These are phyloP conservation scores for Globisporangium viniferum DNA, from an alignment of 352 stramenopile species.

Conservation along the genomic window DNA sequence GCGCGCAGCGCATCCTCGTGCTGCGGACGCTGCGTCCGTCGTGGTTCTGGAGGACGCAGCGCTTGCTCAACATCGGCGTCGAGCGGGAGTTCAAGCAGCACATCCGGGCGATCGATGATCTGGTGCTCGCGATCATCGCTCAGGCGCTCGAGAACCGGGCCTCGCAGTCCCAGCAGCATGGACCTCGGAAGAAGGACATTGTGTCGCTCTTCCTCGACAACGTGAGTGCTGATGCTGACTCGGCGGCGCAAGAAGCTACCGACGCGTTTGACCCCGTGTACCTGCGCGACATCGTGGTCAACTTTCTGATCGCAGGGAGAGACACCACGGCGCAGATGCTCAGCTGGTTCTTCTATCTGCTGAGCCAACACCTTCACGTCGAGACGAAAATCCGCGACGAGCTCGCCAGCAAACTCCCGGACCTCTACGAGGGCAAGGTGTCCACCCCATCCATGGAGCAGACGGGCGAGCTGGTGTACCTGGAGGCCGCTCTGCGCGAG, in stretches of 20 bases:
- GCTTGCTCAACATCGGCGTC: constrained; percentile 25
- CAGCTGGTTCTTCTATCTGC: constrained; percentile 42
- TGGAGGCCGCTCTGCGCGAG: constrained; percentile 29
- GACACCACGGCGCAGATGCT: constrained; percentile 43
- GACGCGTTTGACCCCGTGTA: constrained; percentile 8
- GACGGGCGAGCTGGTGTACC: constrained; percentile 13
- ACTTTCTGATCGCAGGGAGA: constrained; percentile 43
- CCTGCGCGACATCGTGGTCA: constrained; percentile 49
- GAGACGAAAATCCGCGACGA: constrained; percentile 27
- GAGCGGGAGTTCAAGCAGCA: constrained; percentile 23
- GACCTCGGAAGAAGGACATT: constrained; percentile 21
- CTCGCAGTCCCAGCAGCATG: not conserved
- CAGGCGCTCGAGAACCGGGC: constrained; percentile 19
- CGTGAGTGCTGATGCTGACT: constrained; percentile 16
- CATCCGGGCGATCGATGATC: constrained; percentile 32
- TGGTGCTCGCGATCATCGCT: constrained; percentile 31
- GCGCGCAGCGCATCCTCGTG: constrained; percentile 24
- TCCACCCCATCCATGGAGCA: constrained; percentile 10
- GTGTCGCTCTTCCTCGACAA: constrained; percentile 48
- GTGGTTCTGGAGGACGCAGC: constrained; percentile 41
- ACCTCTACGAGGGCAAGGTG: not conserved
- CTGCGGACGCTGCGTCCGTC: constrained; percentile 32
- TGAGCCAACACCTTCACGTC: constrained; percentile 35
- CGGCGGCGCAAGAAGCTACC: not conserved
- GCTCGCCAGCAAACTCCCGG: constrained; percentile 11